Percentiles rank a stretch among this genome's conserved stretches.
Conservation (phyloP, 2,329 filamentous ascomycete species). For the Aspergillus ochraceus region DNA sequence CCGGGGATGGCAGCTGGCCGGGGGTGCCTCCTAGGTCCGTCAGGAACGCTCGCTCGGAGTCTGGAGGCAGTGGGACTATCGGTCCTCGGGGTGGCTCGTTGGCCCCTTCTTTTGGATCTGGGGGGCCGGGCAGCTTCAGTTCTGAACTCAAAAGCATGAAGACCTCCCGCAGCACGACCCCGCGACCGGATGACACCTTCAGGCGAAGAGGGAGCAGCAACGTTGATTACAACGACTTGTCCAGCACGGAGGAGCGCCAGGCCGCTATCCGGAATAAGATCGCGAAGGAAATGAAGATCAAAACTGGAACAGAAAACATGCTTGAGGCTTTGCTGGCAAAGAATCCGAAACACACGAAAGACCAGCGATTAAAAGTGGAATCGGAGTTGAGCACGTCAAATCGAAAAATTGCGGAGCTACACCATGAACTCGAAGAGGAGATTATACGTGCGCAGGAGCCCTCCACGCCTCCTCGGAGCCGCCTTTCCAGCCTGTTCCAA, state of each 20-base stretch:
- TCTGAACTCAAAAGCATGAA: slow-evolving; percentile 75
- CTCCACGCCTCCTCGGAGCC: slow-evolving; percentile 49
- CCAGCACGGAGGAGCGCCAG: slow-evolving; percentile 70
- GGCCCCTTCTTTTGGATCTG: slow-evolving; percentile 66
- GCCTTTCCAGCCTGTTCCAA: slow-evolving; percentile 59
- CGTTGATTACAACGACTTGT: slow-evolving; percentile 62
- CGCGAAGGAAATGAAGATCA: slow-evolving; percentile 96
- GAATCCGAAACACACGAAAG: slow-evolving; percentile 92
- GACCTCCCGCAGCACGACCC: slow-evolving; percentile 62
- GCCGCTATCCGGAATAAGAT: slow-evolving; percentile 77
- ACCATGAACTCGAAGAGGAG: slow-evolving; percentile 60
- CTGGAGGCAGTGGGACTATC: slow-evolving; percentile 61
- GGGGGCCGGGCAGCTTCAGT: slow-evolving; percentile 81
- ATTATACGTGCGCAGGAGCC: slow-evolving; percentile 59
- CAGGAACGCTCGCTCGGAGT: slow-evolving; percentile 53
- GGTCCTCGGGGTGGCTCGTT: slow-evolving; percentile 66
- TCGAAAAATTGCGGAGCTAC: slow-evolving; percentile 62
- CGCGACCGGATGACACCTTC: slow-evolving; percentile 57
- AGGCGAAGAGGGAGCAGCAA: slow-evolving; percentile 46
- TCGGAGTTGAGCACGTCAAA: slow-evolving; percentile 90
- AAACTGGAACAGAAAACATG: slow-evolving; percentile 96
- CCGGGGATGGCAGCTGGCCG: slow-evolving; percentile 40
- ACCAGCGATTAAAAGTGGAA: slow-evolving; percentile 76
- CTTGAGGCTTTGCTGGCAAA: slow-evolving; percentile 91
- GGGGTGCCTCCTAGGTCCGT: slow-evolving; percentile 32